Conservation (phyloP, 495 filamentous ascomycete genomes). For the Penicillium simplicissimum region DNA sequence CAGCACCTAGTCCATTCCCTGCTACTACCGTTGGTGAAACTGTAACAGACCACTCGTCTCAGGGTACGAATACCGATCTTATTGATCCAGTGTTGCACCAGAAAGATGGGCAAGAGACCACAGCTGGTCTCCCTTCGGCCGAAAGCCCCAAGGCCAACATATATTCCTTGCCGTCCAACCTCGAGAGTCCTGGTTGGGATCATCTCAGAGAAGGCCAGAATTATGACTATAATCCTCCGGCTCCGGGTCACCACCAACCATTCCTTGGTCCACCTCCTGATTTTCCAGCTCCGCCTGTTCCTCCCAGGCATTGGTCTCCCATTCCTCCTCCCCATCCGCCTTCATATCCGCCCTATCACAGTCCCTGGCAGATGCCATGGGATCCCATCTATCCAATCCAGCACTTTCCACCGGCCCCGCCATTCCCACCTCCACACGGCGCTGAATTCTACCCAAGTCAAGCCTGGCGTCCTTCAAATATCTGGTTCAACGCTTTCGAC, state of each 20-base stretch:
- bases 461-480: slow-evolving; percentile 4
- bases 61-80: background rate
- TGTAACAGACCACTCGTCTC: background rate
- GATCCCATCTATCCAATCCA: slow-evolving; percentile 10
- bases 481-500: background rate
- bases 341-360: background rate
- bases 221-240: background rate
- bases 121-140: background rate
- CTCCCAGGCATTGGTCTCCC: slow-evolving; percentile 5
- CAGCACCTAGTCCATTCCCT: slow-evolving; percentile 3
- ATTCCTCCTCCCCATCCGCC: background rate
- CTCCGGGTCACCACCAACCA: background rate
- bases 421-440: slow-evolving; percentile 10
- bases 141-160: background rate
- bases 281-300: background rate
- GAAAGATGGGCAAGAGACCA: no score
- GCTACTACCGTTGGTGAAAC: slow-evolving; percentile 3
- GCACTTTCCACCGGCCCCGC: slow-evolving; percentile 15
- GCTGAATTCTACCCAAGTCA: slow-evolving; percentile 11
- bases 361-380: slow-evolving; percentile 6
- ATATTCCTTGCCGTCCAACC: background rate
- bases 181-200: background rate
- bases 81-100: background rate
- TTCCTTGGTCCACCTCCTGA: background rate
- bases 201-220: background rate